A percentile compares a stretch with the other conserved stretches of the same genome.
Conservation (phyloP, 2,329 filamentous ascomycete species). For the Dothideomycetes sp. region DNA sequence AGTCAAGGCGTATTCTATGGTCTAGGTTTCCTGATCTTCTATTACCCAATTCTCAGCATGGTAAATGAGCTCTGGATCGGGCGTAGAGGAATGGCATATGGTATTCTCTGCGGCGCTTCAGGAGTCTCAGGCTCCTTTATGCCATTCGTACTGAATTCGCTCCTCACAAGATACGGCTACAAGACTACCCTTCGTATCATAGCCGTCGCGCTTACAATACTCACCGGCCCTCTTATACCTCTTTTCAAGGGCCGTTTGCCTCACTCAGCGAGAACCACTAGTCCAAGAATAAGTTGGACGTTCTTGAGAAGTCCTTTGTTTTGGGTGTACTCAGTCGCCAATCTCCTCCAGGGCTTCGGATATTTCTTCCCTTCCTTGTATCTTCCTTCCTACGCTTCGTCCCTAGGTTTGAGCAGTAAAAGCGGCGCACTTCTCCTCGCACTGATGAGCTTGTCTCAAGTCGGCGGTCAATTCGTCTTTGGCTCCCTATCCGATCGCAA, state of each 20-base stretch:
- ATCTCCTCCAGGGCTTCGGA: conserved; percentile 30
- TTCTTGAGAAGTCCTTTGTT: conserved; percentile 24
- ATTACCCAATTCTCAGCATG: conserved; percentile 23
- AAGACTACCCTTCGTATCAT: conserved; percentile 20
- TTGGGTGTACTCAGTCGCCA: conserved; percentile 26
- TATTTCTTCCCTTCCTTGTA: conserved; percentile 34
- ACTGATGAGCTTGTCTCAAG: conserved; percentile 28
- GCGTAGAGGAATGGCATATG: conserved; percentile 22
- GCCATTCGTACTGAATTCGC: conserved; percentile 18
- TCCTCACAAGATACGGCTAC: conserved; percentile 21
- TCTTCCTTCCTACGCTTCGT: conserved; percentile 28
- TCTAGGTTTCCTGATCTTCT: conserved; percentile 46
- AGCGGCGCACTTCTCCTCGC: conserved; percentile 28
- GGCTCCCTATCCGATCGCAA: conserved; percentile 33
- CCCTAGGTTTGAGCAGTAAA: conserved; percentile 20
- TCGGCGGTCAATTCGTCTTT: conserved; percentile 29
- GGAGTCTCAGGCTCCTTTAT: conserved; percentile 21
- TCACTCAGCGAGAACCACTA: conserved; percentile 14
- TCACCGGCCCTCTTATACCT: conserved; percentile 26
- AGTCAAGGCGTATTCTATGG: conserved; percentile 52
- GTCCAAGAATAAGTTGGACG: conserved; percentile 21
- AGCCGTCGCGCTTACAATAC: conserved; percentile 19
- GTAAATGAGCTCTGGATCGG: conserved; percentile 24
- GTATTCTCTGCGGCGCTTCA: conserved; percentile 19
- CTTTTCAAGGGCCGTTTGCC: conserved; percentile 28